Evolutionary conservation across 306 rosid genomes (phyloP), one percentile per base, ranked within the genome.

Genomic region (Cicer cuneatum): DNA sequence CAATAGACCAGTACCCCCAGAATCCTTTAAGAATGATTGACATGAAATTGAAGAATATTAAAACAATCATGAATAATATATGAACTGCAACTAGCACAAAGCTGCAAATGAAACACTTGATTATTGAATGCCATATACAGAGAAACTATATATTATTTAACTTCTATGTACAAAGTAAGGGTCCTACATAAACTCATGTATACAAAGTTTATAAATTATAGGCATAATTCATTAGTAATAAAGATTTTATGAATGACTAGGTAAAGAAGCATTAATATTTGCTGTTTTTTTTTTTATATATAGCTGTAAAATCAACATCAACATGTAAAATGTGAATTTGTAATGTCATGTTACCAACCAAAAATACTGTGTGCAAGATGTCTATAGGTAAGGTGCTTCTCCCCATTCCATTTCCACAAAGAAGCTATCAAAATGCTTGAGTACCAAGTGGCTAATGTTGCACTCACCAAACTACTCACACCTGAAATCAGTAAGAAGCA

Each of bases 321-420:
- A 29, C 5, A 29, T 29, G 35, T 29, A 29, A 29, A 29, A 29
- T 29, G 35, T 29, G 35, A 29, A 29, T 29, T 29, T 29, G 35
- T 29, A 29, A 29, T 29, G 35, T 29, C 35, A 29, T 7, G 11
- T 15, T 64, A 86, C 88, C 46, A 49, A 86, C 89, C 89, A 33
- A 90, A 88, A 75, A 90, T 82, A 74, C 93, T 87, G 10, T 41
- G 61, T 5, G 88, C 93, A 57, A 90, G 90, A 58, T 84, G 67
- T 80, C 89, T 81, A 51, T 90, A 90, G 58, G 92, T 90, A 60
- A 87, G 37, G 62, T 88, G 90, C 75, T 90, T 90, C 69, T 85
- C 82, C 70, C 89, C 96, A 69, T 90, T 86, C 96, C 96, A 90
- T 72, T 78, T 79, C 96, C 93, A 90, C 78, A 90, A 75, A 73